Conservation (phyloP, 345 rosid genomes). For the Cochlearia excelsa region DNA sequence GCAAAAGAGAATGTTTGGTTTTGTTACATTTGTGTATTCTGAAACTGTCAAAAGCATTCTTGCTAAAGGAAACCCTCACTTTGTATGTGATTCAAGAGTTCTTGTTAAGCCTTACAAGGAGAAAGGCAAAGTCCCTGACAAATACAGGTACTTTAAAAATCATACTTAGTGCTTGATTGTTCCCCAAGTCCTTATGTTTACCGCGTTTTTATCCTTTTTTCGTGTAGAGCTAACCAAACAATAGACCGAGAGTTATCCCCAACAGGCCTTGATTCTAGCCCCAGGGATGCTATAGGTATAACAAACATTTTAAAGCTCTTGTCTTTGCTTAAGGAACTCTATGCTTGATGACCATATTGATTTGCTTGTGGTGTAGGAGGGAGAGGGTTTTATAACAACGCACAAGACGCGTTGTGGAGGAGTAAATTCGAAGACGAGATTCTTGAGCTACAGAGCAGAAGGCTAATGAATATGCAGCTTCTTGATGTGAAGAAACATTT, state of each 20-base stretch:
- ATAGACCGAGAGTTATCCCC: conserved; percentile 43
- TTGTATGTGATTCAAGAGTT: conserved; percentile 87
- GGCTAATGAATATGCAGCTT: conserved; percentile 76
- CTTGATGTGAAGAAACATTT: conserved; percentile 75
- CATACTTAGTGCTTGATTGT: neutral
- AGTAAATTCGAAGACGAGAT: conserved; percentile 58
- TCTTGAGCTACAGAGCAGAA: conserved; percentile 74
- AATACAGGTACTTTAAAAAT: conserved; percentile 50
- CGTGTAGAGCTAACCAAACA: conserved; percentile 33
- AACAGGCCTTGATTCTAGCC: conserved; percentile 73
- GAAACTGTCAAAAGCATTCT: conserved; percentile 85
- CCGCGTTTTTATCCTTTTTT: neutral
- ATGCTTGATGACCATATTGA: conserved; percentile 8
- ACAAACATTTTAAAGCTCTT: conserved; percentile 33
- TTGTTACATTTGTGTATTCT: conserved; percentile 82
- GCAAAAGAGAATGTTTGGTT: conserved; percentile 97
- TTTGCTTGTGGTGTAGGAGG: conserved; percentile 46
- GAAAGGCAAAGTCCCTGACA: conserved; percentile 91
- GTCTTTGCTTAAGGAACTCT: conserved; percentile 8
- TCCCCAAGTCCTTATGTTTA: conserved; percentile 12
- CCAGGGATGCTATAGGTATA: conserved; percentile 47
- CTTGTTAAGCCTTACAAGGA: conserved; percentile 96
- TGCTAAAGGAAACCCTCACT: conserved; percentile 92
- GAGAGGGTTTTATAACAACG: conserved; percentile 48
- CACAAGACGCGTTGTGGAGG: conserved; percentile 60